Evolutionary conservation across 345 rosid genomes (phyloP), one percentile per base, ranked within the genome.

Genomic region (Gossypium herbaceum): DNA sequence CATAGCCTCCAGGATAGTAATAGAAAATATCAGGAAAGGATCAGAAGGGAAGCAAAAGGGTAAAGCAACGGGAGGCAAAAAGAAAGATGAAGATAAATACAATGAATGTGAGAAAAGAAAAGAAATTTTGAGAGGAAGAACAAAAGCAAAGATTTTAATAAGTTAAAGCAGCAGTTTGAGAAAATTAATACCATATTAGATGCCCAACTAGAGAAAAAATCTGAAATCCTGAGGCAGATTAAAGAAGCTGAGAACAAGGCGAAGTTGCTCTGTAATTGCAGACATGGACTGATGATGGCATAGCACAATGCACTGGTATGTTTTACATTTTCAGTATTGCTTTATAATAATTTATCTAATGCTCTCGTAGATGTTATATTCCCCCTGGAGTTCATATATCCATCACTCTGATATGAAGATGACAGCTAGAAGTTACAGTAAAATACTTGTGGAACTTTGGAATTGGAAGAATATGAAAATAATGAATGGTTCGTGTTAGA

Each of bases 161-260:
- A 85, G 79, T 84, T 89, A 60, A 86, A 86, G 66, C 58, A 47
- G 76, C 85, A 88, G 83, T 43, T 91, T 59, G 89, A 88, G 82
- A 87, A 85, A 75, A 79, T 91, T 7, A 81, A 92, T 79, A 87
- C 34, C 62, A 85, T 86, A 83, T 82, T 92, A 41, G 83, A 82
- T 74, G 79, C 85, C 29, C 79, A 89, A 47, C 52, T 82, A 71
- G 87, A 85, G 83, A 20, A 83, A 43, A 88, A 91, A 62, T 76
- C 72, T 0, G 90, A 80, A 8, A 83, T 89, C 43, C 29, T 79
- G 89, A 84, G 83, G 80, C 89, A 87, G 81, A 86, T 91, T 77
- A 80, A 85, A 82, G 91, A 83, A 73, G 86, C 88, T 55, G 93
- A 82, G 84, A 68, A 47, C 44, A 77, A 76, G 65, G 48, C 27